Base-by-base conservation (phyloP, 108 stramenopile species). In the Nannochloropsis salina region DNA sequence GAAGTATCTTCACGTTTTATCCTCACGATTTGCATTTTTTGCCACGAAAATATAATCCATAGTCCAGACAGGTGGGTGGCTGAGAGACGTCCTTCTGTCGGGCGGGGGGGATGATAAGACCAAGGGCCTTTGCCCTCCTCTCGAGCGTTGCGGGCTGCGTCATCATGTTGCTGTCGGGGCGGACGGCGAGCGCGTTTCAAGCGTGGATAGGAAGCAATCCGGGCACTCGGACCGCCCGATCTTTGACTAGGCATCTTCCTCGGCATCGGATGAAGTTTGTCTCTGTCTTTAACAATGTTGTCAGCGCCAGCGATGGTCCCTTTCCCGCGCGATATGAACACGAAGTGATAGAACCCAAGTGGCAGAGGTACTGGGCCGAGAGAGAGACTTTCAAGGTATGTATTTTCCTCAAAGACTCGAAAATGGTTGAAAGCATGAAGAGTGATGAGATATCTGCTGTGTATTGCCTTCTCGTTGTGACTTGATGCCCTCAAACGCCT, bases 291-390 rank as follows among this genome's bases (percentile, higher is more conserved):
- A n/a, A n/a, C 61, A n/a, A 2, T n/a, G n/a, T n/a, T 74, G 61
- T n/a, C 61, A 74, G 61, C 0, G 61, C 8, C 61, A 74, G n/a
- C 61, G 61, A 8, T 6, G 61, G 61, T 74, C 61, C 61, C 15
- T 74, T 8, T n/a, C 61, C 61, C 20, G 61, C 20, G 61, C 61
- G 61, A 41, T 91, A 90, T 45, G 86, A 89, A 44, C 90, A 91
- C 85, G 44, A 86, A 44, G 82, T 83, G 84, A 84, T 90, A 31
- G 90, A 91, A 84, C 40, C 42, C 42, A 80, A 90, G 80, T 91
- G 90, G 90, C 90, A 91, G 80, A 44, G 44, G 74, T 44, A 90
- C 83, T 91, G 90, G 90, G 90, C 88, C 82, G 90, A 90, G 61
- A 91, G 88, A 10, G 43, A 86, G n/a, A 90, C 89, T 9, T 90